Evolutionary conservation across 78 protist species (phyloP), one percentile per base, ranked within the genome.

Genomic region (Dictyostelium intermedium): DNA sequence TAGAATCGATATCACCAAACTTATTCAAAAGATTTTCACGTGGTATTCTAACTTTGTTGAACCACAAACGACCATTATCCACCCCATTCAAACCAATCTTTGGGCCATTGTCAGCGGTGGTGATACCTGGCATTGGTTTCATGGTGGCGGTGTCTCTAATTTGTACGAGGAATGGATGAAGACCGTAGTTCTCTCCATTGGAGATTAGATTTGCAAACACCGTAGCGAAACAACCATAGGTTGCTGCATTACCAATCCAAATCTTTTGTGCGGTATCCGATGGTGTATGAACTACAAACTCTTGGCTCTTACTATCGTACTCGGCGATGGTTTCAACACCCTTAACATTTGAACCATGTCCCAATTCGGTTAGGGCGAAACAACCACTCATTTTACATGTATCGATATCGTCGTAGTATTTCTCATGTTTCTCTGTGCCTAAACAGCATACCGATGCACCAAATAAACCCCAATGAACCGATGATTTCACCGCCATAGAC

Each of bases 31-130:
- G 30, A 14, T 91, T 92, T 1, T 86, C 96, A 14, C 83, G 25
- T 7, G 97, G 97, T 0, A 96, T 56, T 60, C 97, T 74, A 23
- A 96, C 97, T 14, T 79, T 23, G 5, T 96, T 79, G 34, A 96
- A 96, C 97, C 96, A 92, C 3, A 96, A 13, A 56, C 91, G 73
- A 39, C 97, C 97, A 77, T 96, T 96, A 20, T 96, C 97, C n/a
- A 96, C 95, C 41, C 97, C 97, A 39, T 96, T 84, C 10, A 82
- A 27, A 32, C 97, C 97, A 76, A 83, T 78, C 85, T 96, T 96
- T 39, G 95, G 95, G 0, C 97, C 97, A 69, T 73, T 82, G 56
- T 96, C 97, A 7, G 92, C 97, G 1, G 92, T 25, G 1, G 80
- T 53, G 0, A 96, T 87, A 25, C 97, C 97, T 10, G 92, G 79